Conservation (phyloP, 2,329 filamentous ascomycete species). For the Aquanectria penicillioides region DNA sequence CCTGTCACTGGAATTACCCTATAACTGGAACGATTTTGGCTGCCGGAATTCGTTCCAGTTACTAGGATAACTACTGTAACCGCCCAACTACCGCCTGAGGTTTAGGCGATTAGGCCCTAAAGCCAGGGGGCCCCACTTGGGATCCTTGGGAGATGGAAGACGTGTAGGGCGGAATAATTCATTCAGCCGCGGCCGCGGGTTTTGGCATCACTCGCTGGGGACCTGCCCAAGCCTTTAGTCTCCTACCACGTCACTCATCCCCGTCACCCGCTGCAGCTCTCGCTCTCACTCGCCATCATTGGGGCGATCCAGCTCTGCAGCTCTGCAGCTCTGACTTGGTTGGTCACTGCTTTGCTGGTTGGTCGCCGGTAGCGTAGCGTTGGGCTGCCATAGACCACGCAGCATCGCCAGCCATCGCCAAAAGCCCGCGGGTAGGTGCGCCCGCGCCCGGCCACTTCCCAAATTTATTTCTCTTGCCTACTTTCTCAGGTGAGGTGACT, state of each 20-base stretch:
- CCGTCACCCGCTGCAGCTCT: conserved; percentile 5
- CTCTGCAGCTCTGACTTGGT: conserved; percentile 16
- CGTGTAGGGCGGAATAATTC: conserved; percentile 15
- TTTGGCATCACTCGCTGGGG: too few relatives aligned
- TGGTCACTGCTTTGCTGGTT: neutral
- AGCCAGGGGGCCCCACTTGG: conserved; percentile 1
- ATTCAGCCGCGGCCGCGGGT: conserved; percentile 25
- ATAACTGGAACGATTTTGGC: too few relatives aligned
- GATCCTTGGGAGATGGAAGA: neutral
- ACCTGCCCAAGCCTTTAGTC: conserved; percentile 2
- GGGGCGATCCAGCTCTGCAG: conserved; percentile 25
- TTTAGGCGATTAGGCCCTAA: neutral
- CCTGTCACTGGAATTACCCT: too few relatives aligned
- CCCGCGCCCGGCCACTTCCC: conserved; percentile 23
- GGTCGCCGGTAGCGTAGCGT: conserved; percentile 16
- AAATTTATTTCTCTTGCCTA: conserved; percentile 19
- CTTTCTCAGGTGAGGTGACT: conserved; percentile 15
- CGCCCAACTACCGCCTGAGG: neutral
- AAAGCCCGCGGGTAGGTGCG: conserved; percentile 20
- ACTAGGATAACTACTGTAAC: too few relatives aligned
- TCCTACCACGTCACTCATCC: conserved; percentile 15
- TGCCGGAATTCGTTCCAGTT: too few relatives aligned
- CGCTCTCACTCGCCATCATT: conserved; percentile 1
- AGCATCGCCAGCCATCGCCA: conserved; percentile 19
- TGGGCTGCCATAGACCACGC: conserved; percentile 22